Evolutionary conservation across 257 asterid species (phyloP).

Genomic region (Nicotiana tabacum): DNA sequence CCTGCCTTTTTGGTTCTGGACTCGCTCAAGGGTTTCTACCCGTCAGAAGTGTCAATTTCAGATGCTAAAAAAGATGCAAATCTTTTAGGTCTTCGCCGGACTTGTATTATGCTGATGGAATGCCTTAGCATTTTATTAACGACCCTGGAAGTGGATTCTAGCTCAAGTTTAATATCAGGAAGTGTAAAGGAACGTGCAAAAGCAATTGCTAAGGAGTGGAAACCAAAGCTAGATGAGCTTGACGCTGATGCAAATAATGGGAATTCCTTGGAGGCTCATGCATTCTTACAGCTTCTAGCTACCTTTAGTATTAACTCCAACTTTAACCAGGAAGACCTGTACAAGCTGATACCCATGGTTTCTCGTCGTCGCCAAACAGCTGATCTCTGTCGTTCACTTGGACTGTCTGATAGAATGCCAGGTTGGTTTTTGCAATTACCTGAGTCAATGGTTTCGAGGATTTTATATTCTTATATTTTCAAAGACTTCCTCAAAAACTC

Average conservation of each 20-base stretch:
- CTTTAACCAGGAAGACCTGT: slow-evolving; percentile 70
- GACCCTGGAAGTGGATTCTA: slow-evolving; percentile 38
- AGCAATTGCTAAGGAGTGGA: slow-evolving; percentile 89
- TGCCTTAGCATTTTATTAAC: slow-evolving; percentile 63
- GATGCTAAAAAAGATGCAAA: slow-evolving; percentile 83
- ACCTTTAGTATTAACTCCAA: slow-evolving; percentile 82
- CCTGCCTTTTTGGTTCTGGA: slow-evolving; percentile 80
- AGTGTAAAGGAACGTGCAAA: slow-evolving; percentile 72
- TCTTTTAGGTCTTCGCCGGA: slow-evolving; percentile 85
- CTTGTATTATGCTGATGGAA: slow-evolving; percentile 96
- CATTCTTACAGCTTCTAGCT: slow-evolving; percentile 90
- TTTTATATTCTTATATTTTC: neutral
- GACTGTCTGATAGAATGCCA: slow-evolving; percentile 90
- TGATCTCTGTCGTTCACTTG: slow-evolving; percentile 91
- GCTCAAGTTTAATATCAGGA: slow-evolving; percentile 43
- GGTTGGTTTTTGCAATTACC: slow-evolving; percentile 35
- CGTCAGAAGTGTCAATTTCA: slow-evolving; percentile 38
- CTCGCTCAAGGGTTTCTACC: slow-evolving; percentile 86
- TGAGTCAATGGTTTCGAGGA: neutral
- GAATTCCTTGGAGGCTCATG: slow-evolving; percentile 97
- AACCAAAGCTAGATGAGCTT: slow-evolving; percentile 80
- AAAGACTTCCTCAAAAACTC: neutral
- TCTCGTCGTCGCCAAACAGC: slow-evolving; percentile 98
- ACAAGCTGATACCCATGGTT: slow-evolving; percentile 92
- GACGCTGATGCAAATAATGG: slow-evolving; percentile 93